A percentile compares a stretch with the other conserved stretches of the same genome.
phyloP scores from a whole-genome alignment of 441 rosid species.

The Gossypium trilobum region DNA sequence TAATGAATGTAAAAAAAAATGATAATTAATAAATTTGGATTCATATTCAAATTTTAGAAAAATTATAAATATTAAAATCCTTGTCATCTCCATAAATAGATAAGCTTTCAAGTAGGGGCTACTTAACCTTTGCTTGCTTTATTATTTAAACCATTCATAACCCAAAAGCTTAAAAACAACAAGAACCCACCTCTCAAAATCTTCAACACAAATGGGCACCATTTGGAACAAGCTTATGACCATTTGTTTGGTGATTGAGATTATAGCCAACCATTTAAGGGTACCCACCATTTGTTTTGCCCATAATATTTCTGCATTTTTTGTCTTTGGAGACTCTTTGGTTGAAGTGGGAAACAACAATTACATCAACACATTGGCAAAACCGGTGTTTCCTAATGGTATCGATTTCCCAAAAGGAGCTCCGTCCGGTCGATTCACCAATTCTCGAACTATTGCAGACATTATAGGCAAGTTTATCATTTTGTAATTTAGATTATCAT shows the following conservation, averaged over 20 bases:
- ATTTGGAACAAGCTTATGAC: neutral
- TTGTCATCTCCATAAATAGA: too few species aligned
- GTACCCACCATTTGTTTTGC: neutral
- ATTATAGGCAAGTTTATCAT: constrained; percentile 9
- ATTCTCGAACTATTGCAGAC: constrained; percentile 33
- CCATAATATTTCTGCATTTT: neutral
- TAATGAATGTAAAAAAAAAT: too few species aligned
- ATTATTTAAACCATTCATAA: neutral
- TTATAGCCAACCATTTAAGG: neutral
- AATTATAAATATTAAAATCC: too few species aligned
- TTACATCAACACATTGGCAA: neutral
- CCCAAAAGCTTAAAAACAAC: neutral
- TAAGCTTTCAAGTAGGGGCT: too few species aligned
- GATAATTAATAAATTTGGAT: too few species aligned
- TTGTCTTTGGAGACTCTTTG: constrained; percentile 14
- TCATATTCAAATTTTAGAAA: too few species aligned
- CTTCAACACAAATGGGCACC: neutral
- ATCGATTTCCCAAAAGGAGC: constrained; percentile 27
- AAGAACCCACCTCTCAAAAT: neutral
- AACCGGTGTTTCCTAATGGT: constrained; percentile 23
- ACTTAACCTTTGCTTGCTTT: neutral
- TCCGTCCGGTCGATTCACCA: constrained; percentile 38
- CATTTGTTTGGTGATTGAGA: neutral
- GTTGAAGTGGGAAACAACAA: constrained; percentile 7
- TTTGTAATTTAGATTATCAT: neutral